Evolutionary conservation across 768 basidiomycete species (phyloP), one percentile per base, ranked within the genome.

Genomic region (Termitomyces sp.): DNA sequence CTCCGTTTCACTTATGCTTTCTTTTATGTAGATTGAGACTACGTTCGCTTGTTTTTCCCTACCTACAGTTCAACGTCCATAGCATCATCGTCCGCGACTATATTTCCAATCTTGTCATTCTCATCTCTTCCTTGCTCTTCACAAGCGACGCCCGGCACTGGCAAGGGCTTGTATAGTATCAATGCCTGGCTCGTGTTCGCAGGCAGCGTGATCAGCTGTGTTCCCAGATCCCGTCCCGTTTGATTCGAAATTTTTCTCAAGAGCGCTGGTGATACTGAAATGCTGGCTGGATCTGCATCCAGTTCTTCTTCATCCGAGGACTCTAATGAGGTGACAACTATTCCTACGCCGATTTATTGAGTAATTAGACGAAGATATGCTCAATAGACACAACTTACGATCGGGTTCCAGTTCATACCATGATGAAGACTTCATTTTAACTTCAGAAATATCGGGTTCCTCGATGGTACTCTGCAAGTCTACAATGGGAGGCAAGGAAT

Each of bases 401-500:
- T 88, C 82, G 62, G 81, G 85, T 66, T 88, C 88, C 5, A 82
- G 78, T 67, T 87, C 87, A 66, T 85, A 88, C 85, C 85, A 88
- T 33, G 84, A 81, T 9, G 77, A 76, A 9, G 69, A 65, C 60
- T 82, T 84, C 89, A 91, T 91, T 48, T 77, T 80, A 2, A 85
- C 74, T 56, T 90, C 88, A 20, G 73, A 79, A 9, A 73, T 65
- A 18, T 64, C 54, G 0, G 72, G 70, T 54, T 82, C 81, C 61
- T 84, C 81, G 53, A 80, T 24, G 27, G 15, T 24, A 52, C 22
- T 37, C 52, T 27, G 24, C 9, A n/a, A 41, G 11, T 20, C 53
- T 31, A 30, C 27, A 27, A 55, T 20, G 46, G 41, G 58, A 18
- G 52, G 13, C 44, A 20, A 54, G 48, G 30, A 15, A 47, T 31